Conservation (phyloP, 2,329 filamentous ascomycete genomes). For the Chaetomium sp. region DNA sequence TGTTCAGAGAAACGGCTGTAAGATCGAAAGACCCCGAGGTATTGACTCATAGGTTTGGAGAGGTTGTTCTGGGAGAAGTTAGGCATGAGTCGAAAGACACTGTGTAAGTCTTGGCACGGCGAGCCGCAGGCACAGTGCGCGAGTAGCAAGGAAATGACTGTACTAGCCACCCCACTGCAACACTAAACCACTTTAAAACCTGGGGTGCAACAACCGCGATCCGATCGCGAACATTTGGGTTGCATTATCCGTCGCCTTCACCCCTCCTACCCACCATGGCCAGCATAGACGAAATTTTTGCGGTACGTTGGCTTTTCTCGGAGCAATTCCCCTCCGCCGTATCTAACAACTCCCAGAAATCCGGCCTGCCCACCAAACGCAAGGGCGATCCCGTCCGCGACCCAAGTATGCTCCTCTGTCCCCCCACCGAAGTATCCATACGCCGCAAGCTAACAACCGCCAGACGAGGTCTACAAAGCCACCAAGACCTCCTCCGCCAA, state of each 20-base stretch:
- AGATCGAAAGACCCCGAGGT: not conserved
- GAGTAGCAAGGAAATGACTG: not conserved
- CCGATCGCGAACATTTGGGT: not conserved
- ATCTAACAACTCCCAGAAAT: slow-evolving; percentile 28
- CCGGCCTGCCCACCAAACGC: slow-evolving; percentile 50
- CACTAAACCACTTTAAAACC: not conserved
- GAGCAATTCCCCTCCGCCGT: not conserved
- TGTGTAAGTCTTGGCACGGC: not conserved
- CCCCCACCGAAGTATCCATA: not conserved
- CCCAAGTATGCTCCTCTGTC: slow-evolving; percentile 44
- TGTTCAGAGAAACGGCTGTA: no score
- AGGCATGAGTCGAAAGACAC: not conserved
- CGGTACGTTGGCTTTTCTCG: slow-evolving; percentile 32
- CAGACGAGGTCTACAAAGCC: slow-evolving; percentile 59
- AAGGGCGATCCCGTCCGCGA: slow-evolving; percentile 57
- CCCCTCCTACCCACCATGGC: slow-evolving; percentile 36
- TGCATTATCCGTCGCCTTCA: slow-evolving; percentile 1
- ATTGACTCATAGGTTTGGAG: not conserved
- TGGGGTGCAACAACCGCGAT: slow-evolving; percentile 1
- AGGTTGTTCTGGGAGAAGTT: not conserved
- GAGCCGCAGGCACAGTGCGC: not conserved
- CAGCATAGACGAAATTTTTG: slow-evolving; percentile 54
- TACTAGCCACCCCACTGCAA: not conserved
- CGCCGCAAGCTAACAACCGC: not conserved
- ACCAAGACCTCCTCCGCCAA: slow-evolving; percentile 44